These are phyloP conservation scores for Rhododendron williamsianum DNA, from an alignment of 148 eudicot genomes.

Conservation along the genomic window DNA sequence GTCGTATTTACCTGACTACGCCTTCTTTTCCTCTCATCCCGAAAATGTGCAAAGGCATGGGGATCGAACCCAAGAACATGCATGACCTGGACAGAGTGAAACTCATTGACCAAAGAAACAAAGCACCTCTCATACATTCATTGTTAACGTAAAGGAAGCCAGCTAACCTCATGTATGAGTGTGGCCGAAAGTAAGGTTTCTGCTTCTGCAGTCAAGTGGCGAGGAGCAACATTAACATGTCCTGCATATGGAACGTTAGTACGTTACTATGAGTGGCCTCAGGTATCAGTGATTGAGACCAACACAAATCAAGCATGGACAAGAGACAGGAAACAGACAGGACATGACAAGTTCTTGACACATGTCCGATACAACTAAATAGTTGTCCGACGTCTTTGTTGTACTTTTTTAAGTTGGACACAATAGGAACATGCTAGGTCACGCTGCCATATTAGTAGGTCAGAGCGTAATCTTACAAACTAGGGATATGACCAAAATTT, in stretches of 20 bases:
- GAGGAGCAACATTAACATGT: conserved; percentile 98
- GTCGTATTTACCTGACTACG: conserved; percentile 56
- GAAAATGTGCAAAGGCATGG: conserved; percentile 96
- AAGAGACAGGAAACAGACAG: background rate
- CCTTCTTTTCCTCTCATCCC: conserved; percentile 95
- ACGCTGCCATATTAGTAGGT: background rate
- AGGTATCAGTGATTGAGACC: background rate
- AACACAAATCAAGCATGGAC: background rate
- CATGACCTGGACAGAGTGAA: conserved; percentile 57
- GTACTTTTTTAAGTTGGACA: background rate
- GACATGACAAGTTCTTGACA: background rate
- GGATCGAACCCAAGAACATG: conserved; percentile 99
- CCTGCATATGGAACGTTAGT: conserved; percentile 37
- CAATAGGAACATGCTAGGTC: background rate
- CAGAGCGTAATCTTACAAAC: background rate
- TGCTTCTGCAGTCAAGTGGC: conserved; percentile 97
- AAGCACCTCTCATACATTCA: background rate
- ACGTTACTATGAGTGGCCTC: conserved; percentile 3
- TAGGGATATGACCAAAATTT: background rate
- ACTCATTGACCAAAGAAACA: conserved; percentile 4
- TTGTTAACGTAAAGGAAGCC: background rate
- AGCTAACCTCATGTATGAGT: conserved; percentile 83
- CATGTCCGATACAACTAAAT: background rate
- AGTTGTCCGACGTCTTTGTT: background rate
- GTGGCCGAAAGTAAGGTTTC: conserved; percentile 95